These are phyloP conservation scores for Amaranthus tricolor DNA, from an alignment of 179 eudicot species.

Conservation along the genomic window DNA sequence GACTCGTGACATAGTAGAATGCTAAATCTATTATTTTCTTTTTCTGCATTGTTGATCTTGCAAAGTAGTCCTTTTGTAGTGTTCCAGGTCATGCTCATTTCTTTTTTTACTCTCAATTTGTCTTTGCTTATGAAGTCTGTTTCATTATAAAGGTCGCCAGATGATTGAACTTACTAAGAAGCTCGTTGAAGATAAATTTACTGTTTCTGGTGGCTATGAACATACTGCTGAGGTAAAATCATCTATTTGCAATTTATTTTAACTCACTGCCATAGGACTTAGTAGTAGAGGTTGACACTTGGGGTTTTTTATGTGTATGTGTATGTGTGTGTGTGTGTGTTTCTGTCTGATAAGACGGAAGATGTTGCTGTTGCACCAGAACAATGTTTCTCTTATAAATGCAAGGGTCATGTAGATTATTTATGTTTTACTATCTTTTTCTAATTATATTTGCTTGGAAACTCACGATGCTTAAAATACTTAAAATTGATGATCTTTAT, in stretches of 20 bases:
- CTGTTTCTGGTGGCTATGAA: conserved; percentile 69
- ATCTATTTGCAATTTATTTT: conserved; percentile 9
- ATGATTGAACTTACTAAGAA: conserved; percentile 98
- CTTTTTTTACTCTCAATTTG: neutral
- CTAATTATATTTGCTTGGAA: neutral
- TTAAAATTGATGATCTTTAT: too few relatives aligned
- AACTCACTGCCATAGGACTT: neutral
- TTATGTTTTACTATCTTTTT: neutral
- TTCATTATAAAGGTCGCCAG: conserved; percentile 69
- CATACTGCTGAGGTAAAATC: conserved; percentile 84
- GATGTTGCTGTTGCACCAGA: neutral
- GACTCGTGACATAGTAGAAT: neutral
- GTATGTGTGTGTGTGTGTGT: too few relatives aligned
- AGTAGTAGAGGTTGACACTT: neutral
- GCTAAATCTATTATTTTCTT: neutral
- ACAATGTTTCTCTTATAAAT: too few relatives aligned
- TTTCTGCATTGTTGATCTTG: conserved; percentile 6
- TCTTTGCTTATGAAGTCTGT: conserved; percentile 20
- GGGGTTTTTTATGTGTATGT: neutral
- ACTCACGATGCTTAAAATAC: neutral
- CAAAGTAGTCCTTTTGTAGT: neutral
- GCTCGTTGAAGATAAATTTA: conserved; percentile 92
- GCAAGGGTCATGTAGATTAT: too few relatives aligned
- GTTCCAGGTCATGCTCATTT: conserved; percentile 1
- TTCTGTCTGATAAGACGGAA: too few relatives aligned